Evolutionary conservation across 176 grass and related monocot species (phyloP), one percentile per base, ranked within the genome.

Genomic region (Juncus effusus): DNA sequence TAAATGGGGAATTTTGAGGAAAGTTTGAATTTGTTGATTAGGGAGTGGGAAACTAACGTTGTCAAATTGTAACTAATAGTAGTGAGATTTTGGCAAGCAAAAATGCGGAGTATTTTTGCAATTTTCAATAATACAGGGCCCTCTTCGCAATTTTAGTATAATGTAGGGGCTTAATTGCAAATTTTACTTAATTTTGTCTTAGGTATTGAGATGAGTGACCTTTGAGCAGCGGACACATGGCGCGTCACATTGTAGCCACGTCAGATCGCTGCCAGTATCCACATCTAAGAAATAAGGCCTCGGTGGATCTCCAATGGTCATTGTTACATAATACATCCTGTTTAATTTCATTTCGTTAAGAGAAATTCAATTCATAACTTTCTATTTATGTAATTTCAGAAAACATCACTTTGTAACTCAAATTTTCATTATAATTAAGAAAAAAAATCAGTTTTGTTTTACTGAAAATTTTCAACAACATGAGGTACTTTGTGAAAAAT

Each of bases 231-330:
- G 84, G 58, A 69, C 71, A 72, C 94, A 99, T 19, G 94, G 94
- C 1, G 88, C 88, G 52, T 99, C 83, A 41, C 94, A 99, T 51
- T 99, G 85, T 56, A 99, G 72, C 94, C 94, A 99, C 16, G 88
- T 90, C 47, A 99, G 88, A 35, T 93, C 88, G 57, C 94, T 99
- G 13, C 94, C 94, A 0, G 94, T 99, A 85, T 99, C 94, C 3
- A 99, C 78, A 40, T 99, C 94, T 15, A 99, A 71, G 73, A 80
- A 90, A 75, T 93, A 93, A 0, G 88, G 80, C 68, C 89, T 99
- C 0, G 88, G 79, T 1, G 94, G 94, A 54, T 93, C 59, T 55
- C 94, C 94, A 19, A 99, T 99, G 56, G 16, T 82, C 88, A 99
- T 84, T 14, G 75, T 67, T 10, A 78, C 76, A 71, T 82, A 84